Conservation (phyloP, 2,329 filamentous ascomycete genomes). For the Orbilia blumenaviensis region DNA sequence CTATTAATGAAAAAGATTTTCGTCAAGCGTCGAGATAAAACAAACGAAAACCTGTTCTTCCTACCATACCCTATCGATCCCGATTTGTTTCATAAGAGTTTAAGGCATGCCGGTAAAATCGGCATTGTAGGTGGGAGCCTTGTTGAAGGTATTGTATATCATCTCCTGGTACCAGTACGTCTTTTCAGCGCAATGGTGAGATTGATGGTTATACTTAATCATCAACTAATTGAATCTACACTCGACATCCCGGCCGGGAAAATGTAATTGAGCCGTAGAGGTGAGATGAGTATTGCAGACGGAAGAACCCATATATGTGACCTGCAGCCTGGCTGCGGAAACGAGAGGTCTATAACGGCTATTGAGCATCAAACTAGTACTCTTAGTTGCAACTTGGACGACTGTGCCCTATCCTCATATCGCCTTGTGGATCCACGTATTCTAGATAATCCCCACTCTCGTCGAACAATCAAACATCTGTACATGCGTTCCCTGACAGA, state of each 20-base stretch:
- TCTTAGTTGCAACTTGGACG: not conserved
- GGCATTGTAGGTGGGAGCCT: not conserved
- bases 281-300: conserved; percentile 2
- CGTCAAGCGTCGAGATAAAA: no score
- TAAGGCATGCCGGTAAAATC: no score
- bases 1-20: not conserved
- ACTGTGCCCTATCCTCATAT: not conserved
- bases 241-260: not conserved
- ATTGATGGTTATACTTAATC: no score
- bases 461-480: not conserved
- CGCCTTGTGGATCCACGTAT: conserved; percentile 21
- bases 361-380: not conserved
- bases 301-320: not conserved
- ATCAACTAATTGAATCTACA: not conserved
- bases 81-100: no score
- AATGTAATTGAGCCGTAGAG: not conserved
- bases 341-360: not conserved
- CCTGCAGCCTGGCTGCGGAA: not conserved
- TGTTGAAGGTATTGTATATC: not conserved
- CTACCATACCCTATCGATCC: no score
- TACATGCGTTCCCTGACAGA: not conserved
- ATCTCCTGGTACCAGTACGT: not conserved
- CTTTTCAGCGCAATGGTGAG: not conserved
- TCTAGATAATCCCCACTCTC: not conserved
- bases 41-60: no score